Base-by-base conservation (phyloP, 2,329 filamentous ascomycete species). In the Colletotrichum kahawae region DNA sequence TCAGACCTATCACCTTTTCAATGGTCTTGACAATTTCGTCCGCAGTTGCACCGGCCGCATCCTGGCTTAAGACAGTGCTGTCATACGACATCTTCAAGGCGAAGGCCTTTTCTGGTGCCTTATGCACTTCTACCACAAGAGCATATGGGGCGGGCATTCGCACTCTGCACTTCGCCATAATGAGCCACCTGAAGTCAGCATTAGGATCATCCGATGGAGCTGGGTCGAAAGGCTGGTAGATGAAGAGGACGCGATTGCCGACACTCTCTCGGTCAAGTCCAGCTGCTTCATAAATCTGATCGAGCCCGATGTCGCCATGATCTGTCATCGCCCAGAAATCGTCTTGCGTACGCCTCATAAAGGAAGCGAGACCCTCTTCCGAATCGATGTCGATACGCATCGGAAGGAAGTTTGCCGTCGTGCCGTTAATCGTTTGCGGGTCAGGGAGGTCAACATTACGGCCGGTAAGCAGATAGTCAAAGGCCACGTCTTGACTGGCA, bases 401-500 rank as follows among this genome's bases (percentile, higher is more conserved):
- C 2, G 83, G 83, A 12, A 85, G 77, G 74, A 86, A 85, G 77
- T 85, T 84, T 33, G 84, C 84, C 57, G 79, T 79, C 2, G 79
- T 83, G 24, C 84, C 84, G 75, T 83, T 82, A 77, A 85, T 83
- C 38, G 72, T 72, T 67, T 86, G 83, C 7, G 84, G 82, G 66
- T 84, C 78, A 36, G 76, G 77, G 34, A 84, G 75, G 34, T 81
- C 80, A 27, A 84, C 81, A 76, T 85, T 85, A 72, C 84, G 83
- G 21, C 84, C 84, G 2, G 80, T 84, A 65, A 82, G 73, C 56
- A 85, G 82, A 78, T 85, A 82, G 77, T 85, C 83, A 63, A 82
- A 82, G 13, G 73, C 67, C 24, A 84, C 77, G 43, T 81, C 80
- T 10, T 43, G 38, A 5, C 51, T 48, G 12, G 73, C 70, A 18